Evolutionary conservation across 345 rosid genomes (phyloP).

Genomic region (Pugionium cornutum): DNA sequence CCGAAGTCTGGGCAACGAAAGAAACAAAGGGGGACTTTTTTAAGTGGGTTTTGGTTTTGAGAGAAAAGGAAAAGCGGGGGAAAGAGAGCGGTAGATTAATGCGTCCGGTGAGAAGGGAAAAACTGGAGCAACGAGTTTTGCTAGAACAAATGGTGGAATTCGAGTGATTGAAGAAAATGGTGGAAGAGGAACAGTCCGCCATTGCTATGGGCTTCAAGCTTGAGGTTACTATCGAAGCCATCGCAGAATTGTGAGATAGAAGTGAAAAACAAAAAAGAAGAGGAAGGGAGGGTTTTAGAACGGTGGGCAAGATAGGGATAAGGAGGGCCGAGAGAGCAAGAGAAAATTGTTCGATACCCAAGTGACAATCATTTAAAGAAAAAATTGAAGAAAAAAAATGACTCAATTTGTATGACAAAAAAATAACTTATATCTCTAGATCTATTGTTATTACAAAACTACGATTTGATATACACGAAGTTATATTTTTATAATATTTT

Average conservation of each 20-base stretch:
- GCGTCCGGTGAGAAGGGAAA: slow-evolving; percentile 43
- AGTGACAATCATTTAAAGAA: not conserved
- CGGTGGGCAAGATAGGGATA: slow-evolving; percentile 39
- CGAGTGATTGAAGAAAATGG: slow-evolving; percentile 51
- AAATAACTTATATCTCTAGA: no score
- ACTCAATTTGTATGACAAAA: no score
- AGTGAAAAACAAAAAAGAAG: not conserved
- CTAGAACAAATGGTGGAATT: slow-evolving; percentile 39
- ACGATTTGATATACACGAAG: no score
- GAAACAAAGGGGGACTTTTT: slow-evolving; percentile 43
- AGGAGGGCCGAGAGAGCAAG: slow-evolving; percentile 21
- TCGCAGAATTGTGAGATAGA: slow-evolving; percentile 32
- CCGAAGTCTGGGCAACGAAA: slow-evolving; percentile 65
- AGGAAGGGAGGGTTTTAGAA: slow-evolving; percentile 39
- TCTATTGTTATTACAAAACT: no score
- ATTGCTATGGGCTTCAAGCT: slow-evolving; percentile 56
- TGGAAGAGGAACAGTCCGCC: slow-evolving; percentile 55
- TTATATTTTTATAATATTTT: no score
- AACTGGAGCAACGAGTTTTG: slow-evolving; percentile 41
- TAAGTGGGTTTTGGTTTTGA: slow-evolving; percentile 44
- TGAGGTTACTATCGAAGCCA: slow-evolving; percentile 48
- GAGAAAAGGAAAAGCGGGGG: slow-evolving; percentile 33
- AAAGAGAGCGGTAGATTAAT: slow-evolving; percentile 47
- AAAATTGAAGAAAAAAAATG: not conserved
- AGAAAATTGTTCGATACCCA: not conserved